Evolutionary conservation across 129 eudicot genomes (phyloP).

Genomic region (Artemisia argyi): DNA sequence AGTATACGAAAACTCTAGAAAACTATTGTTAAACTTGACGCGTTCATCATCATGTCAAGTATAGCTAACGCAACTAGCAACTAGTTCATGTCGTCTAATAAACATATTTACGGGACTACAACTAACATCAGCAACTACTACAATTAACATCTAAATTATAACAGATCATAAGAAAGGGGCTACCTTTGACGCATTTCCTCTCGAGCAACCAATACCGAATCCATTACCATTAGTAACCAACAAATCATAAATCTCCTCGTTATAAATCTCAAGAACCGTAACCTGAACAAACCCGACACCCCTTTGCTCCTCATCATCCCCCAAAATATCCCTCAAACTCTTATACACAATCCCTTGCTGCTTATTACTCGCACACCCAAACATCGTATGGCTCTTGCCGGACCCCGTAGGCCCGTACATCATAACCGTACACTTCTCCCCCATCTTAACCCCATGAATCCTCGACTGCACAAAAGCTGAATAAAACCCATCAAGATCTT

Average conservation of each 20-base stretch:
- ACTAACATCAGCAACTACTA: too few species aligned
- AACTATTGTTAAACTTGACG: too few species aligned
- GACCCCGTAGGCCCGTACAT: conserved; percentile 99
- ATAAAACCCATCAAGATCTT: conserved; percentile 84
- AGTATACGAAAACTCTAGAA: too few species aligned
- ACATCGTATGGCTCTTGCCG: conserved; percentile 95
- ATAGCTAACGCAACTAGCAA: too few species aligned
- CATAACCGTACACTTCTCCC: conserved; percentile 89
- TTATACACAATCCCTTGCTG: conserved; percentile 84
- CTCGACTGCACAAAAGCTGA: conserved; percentile 68
- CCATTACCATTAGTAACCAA: conserved; percentile 52
- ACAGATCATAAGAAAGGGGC: too few species aligned
- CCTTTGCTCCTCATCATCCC: conserved; percentile 41
- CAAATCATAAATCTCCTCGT: conserved; percentile 93
- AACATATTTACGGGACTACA: too few species aligned
- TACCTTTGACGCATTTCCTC: conserved; percentile 80
- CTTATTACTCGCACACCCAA: conserved; percentile 75
- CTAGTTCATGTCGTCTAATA: too few species aligned
- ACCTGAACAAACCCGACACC: conserved; percentile 73
- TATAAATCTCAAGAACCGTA: conserved; percentile 84
- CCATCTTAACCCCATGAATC: conserved; percentile 78
- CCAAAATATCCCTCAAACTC: conserved; percentile 75
- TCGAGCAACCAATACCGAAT: conserved; percentile 70
- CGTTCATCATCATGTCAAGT: too few species aligned
- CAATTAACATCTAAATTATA: too few species aligned